These are phyloP conservation scores for Paragyromitra xinjiangensis DNA, from an alignment of 495 filamentous ascomycete genomes.

Conservation along the genomic window DNA sequence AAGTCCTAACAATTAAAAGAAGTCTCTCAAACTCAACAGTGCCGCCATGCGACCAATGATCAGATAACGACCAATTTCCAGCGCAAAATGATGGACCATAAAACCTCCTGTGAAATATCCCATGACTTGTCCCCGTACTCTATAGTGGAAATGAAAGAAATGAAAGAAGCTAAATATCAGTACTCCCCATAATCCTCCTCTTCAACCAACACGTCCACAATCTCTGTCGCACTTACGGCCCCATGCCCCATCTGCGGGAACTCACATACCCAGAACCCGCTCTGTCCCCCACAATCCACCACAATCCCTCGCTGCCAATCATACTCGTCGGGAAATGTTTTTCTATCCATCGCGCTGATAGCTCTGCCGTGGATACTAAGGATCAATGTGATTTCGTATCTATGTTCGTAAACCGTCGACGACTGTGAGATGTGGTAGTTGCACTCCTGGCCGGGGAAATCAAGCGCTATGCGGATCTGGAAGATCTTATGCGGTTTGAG, in stretches of 20 bases:
- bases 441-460: constrained; percentile 20
- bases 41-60: no score
- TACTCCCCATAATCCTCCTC: constrained; percentile 20
- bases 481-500: constrained; percentile 1
- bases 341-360: not conserved
- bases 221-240: no score
- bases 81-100: no score
- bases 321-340: not conserved
- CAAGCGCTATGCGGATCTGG: not conserved
- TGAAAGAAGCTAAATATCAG: not conserved
- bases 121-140: not conserved
- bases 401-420: no score
- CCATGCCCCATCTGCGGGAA: not conserved
- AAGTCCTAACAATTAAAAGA: no score
- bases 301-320: not conserved
- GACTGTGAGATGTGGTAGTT: constrained; percentile 1
- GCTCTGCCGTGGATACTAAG: not conserved
- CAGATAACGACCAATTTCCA: no score
- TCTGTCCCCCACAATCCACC: constrained; percentile 1
- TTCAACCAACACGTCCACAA: not conserved
- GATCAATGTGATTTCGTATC: not conserved
- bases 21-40: no score
- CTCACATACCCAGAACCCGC: constrained; percentile 11
- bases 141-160: no score
- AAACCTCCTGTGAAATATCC: not conserved